phyloP scores from a whole-genome alignment of 2,329 filamentous ascomycete genomes.

The Penicillium sp. region DNA sequence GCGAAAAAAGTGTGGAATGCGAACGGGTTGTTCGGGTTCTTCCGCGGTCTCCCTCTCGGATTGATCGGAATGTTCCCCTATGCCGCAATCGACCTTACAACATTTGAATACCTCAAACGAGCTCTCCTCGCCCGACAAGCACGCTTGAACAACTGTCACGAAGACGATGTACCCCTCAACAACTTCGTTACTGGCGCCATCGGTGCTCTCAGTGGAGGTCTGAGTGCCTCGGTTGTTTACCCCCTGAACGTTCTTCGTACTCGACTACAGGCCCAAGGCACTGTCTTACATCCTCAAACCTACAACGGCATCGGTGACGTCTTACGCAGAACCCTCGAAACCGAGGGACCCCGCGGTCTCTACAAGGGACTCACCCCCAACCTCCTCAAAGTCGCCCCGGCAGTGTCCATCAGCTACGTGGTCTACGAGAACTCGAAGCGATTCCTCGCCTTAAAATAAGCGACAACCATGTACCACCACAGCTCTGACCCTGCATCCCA shows the following conservation, averaged over 20 bases:
- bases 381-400: conserved; percentile 90
- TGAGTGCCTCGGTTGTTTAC: conserved; percentile 92
- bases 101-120: conserved; percentile 88
- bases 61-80: conserved; percentile 97
- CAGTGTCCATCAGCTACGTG: conserved; percentile 92
- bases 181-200: conserved; percentile 85
- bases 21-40: conserved; percentile 74
- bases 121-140: conserved; percentile 70
- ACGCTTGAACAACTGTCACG: conserved; percentile 66
- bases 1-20: conserved; percentile 81
- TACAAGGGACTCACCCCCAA: conserved; percentile 97
- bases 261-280: conserved; percentile 89
- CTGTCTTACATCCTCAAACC: conserved; percentile 81
- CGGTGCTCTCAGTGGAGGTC: conserved; percentile 85
- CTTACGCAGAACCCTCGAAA: conserved; percentile 73
- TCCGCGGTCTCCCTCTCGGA: conserved; percentile 91
- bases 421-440: conserved; percentile 89
- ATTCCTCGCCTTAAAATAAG: conserved; percentile 56
- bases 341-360: conserved; percentile 80
- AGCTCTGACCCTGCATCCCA: not conserved
- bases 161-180: conserved; percentile 77
- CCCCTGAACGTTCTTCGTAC: conserved; percentile 92
- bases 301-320: conserved; percentile 93
- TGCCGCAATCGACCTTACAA: conserved; percentile 92
- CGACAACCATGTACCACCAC: not conserved